Evolutionary conservation across 441 rosid genomes (phyloP), one percentile per base, ranked within the genome.

Genomic region (Dalechampia spathulata): DNA sequence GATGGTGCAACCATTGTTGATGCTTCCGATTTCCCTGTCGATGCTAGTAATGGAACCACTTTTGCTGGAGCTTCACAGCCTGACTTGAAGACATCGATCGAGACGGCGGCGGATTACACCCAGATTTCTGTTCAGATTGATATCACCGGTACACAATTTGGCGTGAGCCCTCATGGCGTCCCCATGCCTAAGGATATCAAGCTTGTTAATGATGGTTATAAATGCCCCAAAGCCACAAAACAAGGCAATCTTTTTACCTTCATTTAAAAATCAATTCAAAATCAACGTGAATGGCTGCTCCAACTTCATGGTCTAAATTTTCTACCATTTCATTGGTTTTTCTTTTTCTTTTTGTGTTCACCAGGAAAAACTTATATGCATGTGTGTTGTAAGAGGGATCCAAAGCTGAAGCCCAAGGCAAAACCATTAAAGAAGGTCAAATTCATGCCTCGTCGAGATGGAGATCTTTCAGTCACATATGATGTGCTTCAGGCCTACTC

Each of bases 301-400:
- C 7, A 28, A 7, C 34, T 28, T 7, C 34, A 7, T 28, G 5
- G 7, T n/a, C n/a, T n/a, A n/a, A n/a, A n/a, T n/a, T n/a, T n/a
- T n/a, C n/a, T n/a, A n/a, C n/a, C n/a, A n/a, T n/a, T n/a, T n/a
- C n/a, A n/a, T n/a, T n/a, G n/a, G n/a, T n/a, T n/a, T n/a, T n/a
- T n/a, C n/a, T n/a, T n/a, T n/a, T n/a, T n/a, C n/a, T 36, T 28
- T 20, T 42, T 38, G 47, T 25, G 5, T 15, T 44, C 47, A 25
- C 8, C 62, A 83, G 90, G 81, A 12, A 71, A 62, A 44, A 62
- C 60, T 17, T 55, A 62, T 28, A 67, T 91, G 96, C 68, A 74
- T 48, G 69, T 75, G 13, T 91, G 98, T 17, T 91, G 96, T 66
- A 75, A 66, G 56, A 88, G 60, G 71, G 72, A 88, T 55, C 86